A percentile compares a stretch with the other conserved stretches of the same genome.
phyloP scores from a whole-genome alignment of 768 basidiomycete species.

The Auricularia sp. region DNA sequence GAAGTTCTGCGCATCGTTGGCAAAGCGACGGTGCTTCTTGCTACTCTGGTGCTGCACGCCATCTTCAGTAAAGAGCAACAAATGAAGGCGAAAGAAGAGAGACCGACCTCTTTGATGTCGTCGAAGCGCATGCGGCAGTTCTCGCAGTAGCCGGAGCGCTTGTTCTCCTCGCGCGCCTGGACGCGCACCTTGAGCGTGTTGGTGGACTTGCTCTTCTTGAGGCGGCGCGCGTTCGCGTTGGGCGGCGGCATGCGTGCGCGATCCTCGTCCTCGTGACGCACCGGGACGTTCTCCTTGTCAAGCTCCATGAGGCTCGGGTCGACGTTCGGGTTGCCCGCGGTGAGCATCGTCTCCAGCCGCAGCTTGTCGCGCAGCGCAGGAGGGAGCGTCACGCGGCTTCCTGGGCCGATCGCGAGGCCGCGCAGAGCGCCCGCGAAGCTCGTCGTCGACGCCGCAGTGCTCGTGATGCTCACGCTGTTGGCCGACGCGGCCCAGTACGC shows the following conservation, averaged over 20 bases:
- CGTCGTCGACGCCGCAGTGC: conserved; percentile 80
- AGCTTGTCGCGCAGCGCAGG: conserved; percentile 44
- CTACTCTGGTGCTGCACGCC: conserved; percentile 55
- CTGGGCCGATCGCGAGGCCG: conserved; percentile 7
- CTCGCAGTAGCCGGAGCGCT: conserved; percentile 95
- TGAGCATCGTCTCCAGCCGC: conserved; percentile 26
- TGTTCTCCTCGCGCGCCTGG: conserved; percentile 73
- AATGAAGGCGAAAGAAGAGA: conserved; percentile 5
- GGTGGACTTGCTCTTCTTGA: conserved; percentile 55
- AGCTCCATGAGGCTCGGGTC: conserved; percentile 16
- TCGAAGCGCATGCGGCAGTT: conserved; percentile 87
- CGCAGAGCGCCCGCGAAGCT: conserved; percentile 32
- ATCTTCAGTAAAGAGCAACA: conserved; percentile 4
- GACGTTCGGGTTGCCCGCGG: background rate
- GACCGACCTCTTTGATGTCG: conserved; percentile 69
- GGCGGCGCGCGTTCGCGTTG: conserved; percentile 20
- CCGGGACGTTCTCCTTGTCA: conserved; percentile 19
- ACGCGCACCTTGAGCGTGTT: conserved; percentile 71
- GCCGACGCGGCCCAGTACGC: conserved; percentile 87
- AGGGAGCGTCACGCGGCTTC: conserved; percentile 39
- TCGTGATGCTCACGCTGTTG: conserved; percentile 89
- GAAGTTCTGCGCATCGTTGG: conserved; percentile 69
- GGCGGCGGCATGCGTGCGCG: background rate
- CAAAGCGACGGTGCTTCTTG: conserved; percentile 75
- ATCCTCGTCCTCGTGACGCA: conserved; percentile 23